Evolutionary conservation across 768 basidiomycete species (phyloP).

Genomic region (Boletales sp.): DNA sequence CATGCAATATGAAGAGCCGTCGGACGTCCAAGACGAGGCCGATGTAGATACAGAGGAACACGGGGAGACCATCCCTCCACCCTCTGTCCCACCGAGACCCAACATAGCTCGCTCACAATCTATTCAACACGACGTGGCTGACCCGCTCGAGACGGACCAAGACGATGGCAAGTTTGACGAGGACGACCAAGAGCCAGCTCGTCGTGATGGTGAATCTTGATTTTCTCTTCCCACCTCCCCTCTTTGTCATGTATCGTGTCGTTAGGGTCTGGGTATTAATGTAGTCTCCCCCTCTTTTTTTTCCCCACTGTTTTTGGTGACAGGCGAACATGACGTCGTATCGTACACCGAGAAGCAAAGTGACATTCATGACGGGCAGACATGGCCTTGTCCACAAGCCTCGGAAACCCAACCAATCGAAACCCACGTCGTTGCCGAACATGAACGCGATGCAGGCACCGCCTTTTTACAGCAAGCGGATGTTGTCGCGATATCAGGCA

Average conservation of each 20-base stretch:
- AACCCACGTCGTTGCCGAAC: background rate
- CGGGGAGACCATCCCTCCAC: slow-evolving; percentile 16
- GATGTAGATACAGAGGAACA: slow-evolving; percentile 25
- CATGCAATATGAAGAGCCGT: slow-evolving; percentile 1
- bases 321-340: slow-evolving; percentile 18
- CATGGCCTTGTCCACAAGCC: background rate
- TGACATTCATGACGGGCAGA: slow-evolving; percentile 2
- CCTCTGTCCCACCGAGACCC: slow-evolving; percentile 21
- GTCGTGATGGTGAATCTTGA: slow-evolving; percentile 44
- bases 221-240: slow-evolving; percentile 10
- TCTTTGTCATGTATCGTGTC: slow-evolving; percentile 21
- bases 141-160: slow-evolving; percentile 13
- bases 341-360: slow-evolving; percentile 15
- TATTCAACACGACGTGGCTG: slow-evolving; percentile 11
- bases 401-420: slow-evolving; percentile 8
- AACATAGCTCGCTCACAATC: slow-evolving; percentile 9
- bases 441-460: slow-evolving; percentile 1
- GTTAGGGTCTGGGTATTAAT: slow-evolving; percentile 31
- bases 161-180: slow-evolving; percentile 13
- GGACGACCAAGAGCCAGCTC: slow-evolving; percentile 13
- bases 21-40: slow-evolving; percentile 21
- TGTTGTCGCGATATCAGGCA: background rate
- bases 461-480: slow-evolving; percentile 1
- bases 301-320: slow-evolving; percentile 8
- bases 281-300: slow-evolving; percentile 8